phyloP scores from a whole-genome alignment of 768 basidiomycete genomes.

The Lentinula detonsa region DNA sequence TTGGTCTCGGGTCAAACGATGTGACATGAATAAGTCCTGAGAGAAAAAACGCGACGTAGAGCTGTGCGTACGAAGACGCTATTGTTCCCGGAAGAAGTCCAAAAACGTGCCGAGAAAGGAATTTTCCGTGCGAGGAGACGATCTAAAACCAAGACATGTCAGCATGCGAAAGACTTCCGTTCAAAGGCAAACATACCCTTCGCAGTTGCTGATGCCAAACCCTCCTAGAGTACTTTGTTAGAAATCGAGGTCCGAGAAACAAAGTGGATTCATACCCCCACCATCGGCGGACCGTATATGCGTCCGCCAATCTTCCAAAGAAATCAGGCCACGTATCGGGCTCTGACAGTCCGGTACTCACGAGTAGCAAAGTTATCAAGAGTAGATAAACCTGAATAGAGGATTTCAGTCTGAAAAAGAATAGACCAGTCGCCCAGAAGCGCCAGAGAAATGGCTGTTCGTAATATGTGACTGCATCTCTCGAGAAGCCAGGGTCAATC shows the following conservation, averaged over 20 bases:
- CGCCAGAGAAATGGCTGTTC: background rate
- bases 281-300: background rate
- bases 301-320: background rate
- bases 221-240: background rate
- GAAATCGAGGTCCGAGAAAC: background rate
- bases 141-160: background rate
- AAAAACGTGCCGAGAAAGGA: background rate
- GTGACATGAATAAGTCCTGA: background rate
- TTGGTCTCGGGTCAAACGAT: background rate
- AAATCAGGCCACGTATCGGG: background rate
- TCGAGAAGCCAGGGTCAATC: background rate
- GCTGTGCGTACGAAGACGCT: background rate
- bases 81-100: background rate
- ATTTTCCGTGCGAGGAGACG: background rate
- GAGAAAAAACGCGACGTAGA: background rate
- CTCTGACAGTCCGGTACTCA: background rate
- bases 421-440: background rate
- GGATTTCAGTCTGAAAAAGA: background rate
- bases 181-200: background rate
- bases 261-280: background rate
- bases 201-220: background rate
- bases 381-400: background rate
- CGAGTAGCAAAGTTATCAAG: background rate
- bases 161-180: background rate
- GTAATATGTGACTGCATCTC: background rate